These are phyloP conservation scores for Rostrohypoxylon terebratum DNA, from an alignment of 495 filamentous ascomycete genomes.

Conservation along the genomic window DNA sequence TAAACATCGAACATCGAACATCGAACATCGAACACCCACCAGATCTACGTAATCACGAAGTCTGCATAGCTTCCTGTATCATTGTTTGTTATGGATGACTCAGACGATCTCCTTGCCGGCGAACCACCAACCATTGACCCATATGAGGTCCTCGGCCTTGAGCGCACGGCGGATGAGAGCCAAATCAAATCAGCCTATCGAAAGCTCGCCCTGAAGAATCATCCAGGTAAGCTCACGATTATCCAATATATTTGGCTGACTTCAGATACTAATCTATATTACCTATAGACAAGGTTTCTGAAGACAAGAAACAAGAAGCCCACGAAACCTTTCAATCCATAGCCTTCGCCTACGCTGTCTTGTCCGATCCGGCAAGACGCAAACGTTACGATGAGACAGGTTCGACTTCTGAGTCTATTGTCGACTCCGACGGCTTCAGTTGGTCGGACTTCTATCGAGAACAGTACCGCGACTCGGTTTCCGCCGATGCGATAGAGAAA, in stretches of 20 bases:
- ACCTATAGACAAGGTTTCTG: conserved; percentile 75
- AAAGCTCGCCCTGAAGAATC: conserved; percentile 86
- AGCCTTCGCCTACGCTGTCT: conserved; percentile 92
- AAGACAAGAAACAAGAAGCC: conserved; percentile 72
- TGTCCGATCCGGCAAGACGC: conserved; percentile 82
- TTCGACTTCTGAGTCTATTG: conserved; percentile 79
- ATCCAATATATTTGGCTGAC: not conserved
- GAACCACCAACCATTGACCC: conserved; percentile 73
- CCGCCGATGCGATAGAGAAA: conserved; percentile 72
- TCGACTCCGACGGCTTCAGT: conserved; percentile 81
- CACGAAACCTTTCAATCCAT: conserved; percentile 86
- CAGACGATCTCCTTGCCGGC: conserved; percentile 53
- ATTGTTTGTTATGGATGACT: conserved; percentile 50
- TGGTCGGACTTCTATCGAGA: conserved; percentile 89
- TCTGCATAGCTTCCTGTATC: not conserved
- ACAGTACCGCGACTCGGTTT: conserved; percentile 80
- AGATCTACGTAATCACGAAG: too few relatives aligned
- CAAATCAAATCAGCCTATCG: conserved; percentile 91
- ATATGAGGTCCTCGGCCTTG: conserved; percentile 82
- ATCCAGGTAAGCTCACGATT: conserved; percentile 79
- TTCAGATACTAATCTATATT: conserved; percentile 5
- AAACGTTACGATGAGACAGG: conserved; percentile 90
- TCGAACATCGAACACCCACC: not conserved
- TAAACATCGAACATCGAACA: not conserved
- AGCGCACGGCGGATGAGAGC: conserved; percentile 69